A percentile compares a stretch with the other conserved stretches of the same genome.
These are phyloP conservation scores for Cryptomeria japonica DNA, from an alignment of 75 land plant genomes.

Conservation along the genomic window DNA sequence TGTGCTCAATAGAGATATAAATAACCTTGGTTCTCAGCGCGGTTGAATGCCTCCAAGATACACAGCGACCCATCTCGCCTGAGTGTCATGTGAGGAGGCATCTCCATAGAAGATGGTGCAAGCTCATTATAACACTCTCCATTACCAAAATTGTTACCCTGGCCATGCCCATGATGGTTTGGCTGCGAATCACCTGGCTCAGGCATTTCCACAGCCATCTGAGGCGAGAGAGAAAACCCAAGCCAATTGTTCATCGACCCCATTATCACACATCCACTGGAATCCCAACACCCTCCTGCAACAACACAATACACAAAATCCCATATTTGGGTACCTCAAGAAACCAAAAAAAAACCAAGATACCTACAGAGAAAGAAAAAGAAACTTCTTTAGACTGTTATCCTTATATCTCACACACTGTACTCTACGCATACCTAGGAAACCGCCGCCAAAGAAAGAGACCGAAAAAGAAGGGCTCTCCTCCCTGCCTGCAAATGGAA, in stretches of 20 bases:
- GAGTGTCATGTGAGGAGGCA: constrained; percentile 25
- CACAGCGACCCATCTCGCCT: constrained; percentile 39
- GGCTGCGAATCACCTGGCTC: background rate
- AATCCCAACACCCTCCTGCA: background rate
- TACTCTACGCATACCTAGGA: background rate
- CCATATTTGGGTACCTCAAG: background rate
- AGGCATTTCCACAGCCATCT: constrained; percentile 15
- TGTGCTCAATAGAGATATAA: too few species aligned
- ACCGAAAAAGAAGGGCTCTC: constrained; percentile 5
- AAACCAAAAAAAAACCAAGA: too few species aligned
- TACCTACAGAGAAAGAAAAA: too few species aligned
- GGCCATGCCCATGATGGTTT: background rate
- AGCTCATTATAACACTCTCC: constrained; percentile 8
- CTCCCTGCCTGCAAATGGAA: background rate
- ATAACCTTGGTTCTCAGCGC: constrained; percentile 15
- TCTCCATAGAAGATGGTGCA: background rate
- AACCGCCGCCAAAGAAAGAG: background rate
- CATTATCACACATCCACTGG: background rate
- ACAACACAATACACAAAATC: background rate
- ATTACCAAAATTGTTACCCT: background rate
- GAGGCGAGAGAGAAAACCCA: constrained; percentile 50
- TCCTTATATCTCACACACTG: background rate
- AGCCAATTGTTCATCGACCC: constrained; percentile 40
- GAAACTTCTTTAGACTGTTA: too few species aligned
- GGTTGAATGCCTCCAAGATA: constrained; percentile 22